phyloP scores from a whole-genome alignment of 2,329 filamentous ascomycete genomes.

The Fusarium siculi region DNA sequence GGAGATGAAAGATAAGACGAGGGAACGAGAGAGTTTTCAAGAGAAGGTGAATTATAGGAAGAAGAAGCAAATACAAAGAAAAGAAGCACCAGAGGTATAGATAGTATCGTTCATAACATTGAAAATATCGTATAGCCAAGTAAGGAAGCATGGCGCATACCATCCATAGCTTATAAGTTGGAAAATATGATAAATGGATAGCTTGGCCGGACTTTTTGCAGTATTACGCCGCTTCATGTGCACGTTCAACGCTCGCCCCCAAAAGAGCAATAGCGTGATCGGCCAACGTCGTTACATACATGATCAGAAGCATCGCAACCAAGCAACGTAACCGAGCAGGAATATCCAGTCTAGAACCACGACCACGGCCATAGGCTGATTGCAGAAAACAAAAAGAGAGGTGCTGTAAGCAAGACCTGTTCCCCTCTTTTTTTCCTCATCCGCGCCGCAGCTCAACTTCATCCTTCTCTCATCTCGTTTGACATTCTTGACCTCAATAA shows the following conservation, averaged over 20 bases:
- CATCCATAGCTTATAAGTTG: neutral
- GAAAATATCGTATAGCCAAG: neutral
- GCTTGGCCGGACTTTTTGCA: slow-evolving; percentile 3
- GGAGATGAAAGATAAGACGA: slow-evolving; percentile 16
- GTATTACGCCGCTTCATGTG: slow-evolving; percentile 26
- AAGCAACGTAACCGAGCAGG: slow-evolving; percentile 20
- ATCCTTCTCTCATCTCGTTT: neutral
- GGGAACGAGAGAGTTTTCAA: neutral
- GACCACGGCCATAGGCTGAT: slow-evolving; percentile 1
- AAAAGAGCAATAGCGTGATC: slow-evolving; percentile 33
- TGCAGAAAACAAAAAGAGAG: slow-evolving; percentile 2
- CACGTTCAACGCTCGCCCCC: neutral
- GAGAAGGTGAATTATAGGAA: neutral
- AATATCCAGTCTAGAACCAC: slow-evolving; percentile 1
- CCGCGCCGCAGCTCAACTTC: slow-evolving; percentile 19
- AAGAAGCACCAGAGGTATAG: neutral
- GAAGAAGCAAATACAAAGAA: neutral
- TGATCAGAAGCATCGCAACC: slow-evolving; percentile 10
- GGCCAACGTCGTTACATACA: slow-evolving; percentile 4
- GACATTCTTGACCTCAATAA: neutral
- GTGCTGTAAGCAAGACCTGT: slow-evolving; percentile 9
- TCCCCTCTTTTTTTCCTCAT: slow-evolving; percentile 23
- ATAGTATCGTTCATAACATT: neutral
- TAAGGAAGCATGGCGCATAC: neutral
- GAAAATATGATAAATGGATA: neutral